These are phyloP conservation scores for Smittium culicis DNA, from an alignment of 371 early-diverging fungal species.

Conservation along the genomic window DNA sequence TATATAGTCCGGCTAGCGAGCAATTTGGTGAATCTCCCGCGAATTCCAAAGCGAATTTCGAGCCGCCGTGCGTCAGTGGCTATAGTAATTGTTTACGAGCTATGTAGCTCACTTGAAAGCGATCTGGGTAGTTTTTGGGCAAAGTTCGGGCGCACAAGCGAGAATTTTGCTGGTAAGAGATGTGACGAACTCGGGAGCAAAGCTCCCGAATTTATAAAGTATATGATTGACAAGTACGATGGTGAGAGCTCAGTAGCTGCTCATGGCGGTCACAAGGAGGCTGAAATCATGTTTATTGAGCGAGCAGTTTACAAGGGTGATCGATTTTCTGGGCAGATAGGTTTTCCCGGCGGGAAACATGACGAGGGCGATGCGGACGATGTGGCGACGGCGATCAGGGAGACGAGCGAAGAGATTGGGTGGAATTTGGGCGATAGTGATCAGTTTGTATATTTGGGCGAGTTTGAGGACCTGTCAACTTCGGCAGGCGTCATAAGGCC, in stretches of 20 bases:
- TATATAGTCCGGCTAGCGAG: conserved; percentile 20
- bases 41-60: neutral
- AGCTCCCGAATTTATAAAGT: neutral
- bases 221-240: neutral
- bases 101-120: conserved; percentile 7
- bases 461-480: conserved; percentile 18
- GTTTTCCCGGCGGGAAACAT: conserved; percentile 29
- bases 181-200: neutral
- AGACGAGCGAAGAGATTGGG: conserved; percentile 27
- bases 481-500: conserved; percentile 8
- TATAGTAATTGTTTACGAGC: conserved; percentile 21
- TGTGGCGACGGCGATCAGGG: conserved; percentile 21
- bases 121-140: neutral
- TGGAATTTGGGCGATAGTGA: conserved; percentile 13
- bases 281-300: conserved; percentile 27
- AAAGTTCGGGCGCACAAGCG: conserved; percentile 3
- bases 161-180: conserved; percentile 13
- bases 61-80: conserved; percentile 20
- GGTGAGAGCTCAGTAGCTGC: neutral
- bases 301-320: conserved; percentile 21
- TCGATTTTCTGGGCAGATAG: conserved; percentile 31
- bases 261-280: neutral
- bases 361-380: conserved; percentile 15
- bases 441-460: conserved; percentile 16
- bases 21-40: conserved; percentile 18